A percentile compares a stretch with the other conserved stretches of the same genome.
These are phyloP conservation scores for Glycine latifolia DNA, from an alignment of 306 rosid species.

Conservation along the genomic window DNA sequence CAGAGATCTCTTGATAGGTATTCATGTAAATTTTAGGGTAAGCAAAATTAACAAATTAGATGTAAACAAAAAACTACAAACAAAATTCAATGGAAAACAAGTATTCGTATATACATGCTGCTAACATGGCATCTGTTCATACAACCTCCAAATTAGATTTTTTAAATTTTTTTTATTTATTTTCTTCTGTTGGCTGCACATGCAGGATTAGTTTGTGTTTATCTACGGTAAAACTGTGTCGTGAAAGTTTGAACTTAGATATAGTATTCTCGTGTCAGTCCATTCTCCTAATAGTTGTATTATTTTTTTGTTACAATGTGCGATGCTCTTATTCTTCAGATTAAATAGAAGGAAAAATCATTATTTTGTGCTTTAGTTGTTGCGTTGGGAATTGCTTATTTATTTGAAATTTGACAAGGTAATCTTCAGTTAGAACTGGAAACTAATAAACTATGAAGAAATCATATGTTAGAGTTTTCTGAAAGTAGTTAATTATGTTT, in stretches of 20 bases:
- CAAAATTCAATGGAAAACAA: neutral
- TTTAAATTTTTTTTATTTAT: too few relatives aligned
- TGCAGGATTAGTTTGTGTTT: neutral
- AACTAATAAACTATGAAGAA: neutral
- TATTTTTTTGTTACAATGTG: neutral
- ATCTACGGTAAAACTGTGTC: neutral
- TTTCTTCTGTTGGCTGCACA: neutral
- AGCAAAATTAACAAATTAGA: constrained; percentile 6
- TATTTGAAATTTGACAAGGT: neutral
- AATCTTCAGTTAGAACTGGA: neutral
- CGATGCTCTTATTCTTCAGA: neutral
- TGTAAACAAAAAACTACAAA: constrained; percentile 2
- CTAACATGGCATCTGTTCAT: neutral
- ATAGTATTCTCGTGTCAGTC: neutral
- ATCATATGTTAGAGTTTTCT: too few relatives aligned
- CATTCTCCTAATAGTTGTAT: neutral
- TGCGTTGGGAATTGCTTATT: neutral
- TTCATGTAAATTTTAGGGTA: constrained; percentile 26
- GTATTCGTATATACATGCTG: neutral
- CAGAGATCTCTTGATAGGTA: neutral
- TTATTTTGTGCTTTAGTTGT: neutral
- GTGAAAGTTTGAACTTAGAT: neutral
- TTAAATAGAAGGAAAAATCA: neutral
- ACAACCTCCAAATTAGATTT: neutral
- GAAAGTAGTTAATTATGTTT: neutral